A percentile compares a stretch with the other conserved stretches of the same genome.
phyloP scores from a whole-genome alignment of 345 rosid genomes.

The Clausena lansium region DNA sequence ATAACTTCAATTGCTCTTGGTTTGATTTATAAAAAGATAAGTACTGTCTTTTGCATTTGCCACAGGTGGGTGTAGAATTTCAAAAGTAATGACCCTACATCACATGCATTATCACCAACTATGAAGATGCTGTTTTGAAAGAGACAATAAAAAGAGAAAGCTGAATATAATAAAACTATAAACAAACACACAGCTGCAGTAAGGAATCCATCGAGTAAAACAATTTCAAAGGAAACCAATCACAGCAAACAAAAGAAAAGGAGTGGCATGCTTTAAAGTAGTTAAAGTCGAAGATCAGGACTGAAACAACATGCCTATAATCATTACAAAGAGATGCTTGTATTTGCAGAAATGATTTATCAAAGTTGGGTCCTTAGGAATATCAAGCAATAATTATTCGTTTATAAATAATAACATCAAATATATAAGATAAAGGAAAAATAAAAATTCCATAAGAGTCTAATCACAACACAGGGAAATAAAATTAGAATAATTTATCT shows the following conservation, averaged over 20 bases:
- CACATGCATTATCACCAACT: conserved; percentile 1
- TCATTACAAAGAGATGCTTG: conserved; percentile 13
- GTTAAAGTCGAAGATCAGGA: conserved; percentile 10
- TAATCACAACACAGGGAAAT: background rate
- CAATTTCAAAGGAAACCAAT: background rate
- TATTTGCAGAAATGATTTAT: conserved; percentile 3
- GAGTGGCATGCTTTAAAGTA: conserved; percentile 6
- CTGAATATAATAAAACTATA: conserved; percentile 3
- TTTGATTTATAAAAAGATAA: background rate
- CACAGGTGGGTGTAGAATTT: conserved; percentile 1
- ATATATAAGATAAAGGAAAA: background rate
- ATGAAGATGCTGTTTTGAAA: conserved; percentile 12
- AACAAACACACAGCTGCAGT: background rate
- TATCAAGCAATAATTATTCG: background rate
- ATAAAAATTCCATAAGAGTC: background rate
- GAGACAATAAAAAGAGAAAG: background rate
- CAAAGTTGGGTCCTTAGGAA: background rate
- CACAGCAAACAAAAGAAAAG: background rate
- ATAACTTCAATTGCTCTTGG: background rate
- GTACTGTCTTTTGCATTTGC: background rate
- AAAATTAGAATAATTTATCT: background rate
- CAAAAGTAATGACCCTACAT: conserved; percentile 15
- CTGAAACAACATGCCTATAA: conserved; percentile 16
- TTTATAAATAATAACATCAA: background rate
- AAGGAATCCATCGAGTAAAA: conserved; percentile 5